These are phyloP conservation scores for Sindora glabra DNA, from an alignment of 306 rosid species.

Conservation along the genomic window DNA sequence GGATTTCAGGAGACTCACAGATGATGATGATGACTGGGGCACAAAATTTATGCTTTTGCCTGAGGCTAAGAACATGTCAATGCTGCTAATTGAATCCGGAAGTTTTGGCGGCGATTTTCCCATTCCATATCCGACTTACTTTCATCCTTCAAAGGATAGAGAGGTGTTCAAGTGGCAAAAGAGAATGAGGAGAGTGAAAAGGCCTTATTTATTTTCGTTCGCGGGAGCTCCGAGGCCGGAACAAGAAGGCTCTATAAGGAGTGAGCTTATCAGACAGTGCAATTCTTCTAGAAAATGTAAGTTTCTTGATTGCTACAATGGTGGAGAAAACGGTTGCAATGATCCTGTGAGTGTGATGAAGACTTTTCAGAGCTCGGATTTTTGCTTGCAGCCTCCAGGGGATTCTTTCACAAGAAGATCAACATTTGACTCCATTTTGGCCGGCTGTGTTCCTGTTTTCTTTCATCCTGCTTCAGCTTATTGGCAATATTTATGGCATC, in stretches of 20 bases:
- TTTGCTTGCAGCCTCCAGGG: conserved; percentile 52
- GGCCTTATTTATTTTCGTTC: conserved; percentile 42
- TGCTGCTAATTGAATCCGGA: conserved; percentile 38
- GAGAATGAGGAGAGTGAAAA: conserved; percentile 25
- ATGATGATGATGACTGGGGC: conserved; percentile 40
- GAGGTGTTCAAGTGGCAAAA: conserved; percentile 38
- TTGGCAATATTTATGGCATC: conserved; percentile 49
- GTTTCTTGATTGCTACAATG: conserved; percentile 17
- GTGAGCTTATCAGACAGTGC: conserved; percentile 33
- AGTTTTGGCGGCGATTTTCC: conserved; percentile 34
- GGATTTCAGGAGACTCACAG: conserved; percentile 43
- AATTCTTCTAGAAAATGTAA: conserved; percentile 25
- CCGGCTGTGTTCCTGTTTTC: conserved; percentile 56
- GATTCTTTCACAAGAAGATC: conserved; percentile 52
- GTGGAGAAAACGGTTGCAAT: not conserved
- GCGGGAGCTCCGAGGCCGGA: conserved; percentile 43
- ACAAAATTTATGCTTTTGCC: conserved; percentile 49
- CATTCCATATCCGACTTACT: conserved; percentile 53
- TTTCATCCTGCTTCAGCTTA: conserved; percentile 49
- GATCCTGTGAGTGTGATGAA: conserved; percentile 21
- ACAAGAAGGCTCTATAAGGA: not conserved
- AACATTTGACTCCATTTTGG: conserved; percentile 48
- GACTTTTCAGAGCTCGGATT: conserved; percentile 37
- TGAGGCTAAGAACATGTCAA: conserved; percentile 35
- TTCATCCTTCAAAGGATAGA: conserved; percentile 32